phyloP scores from a whole-genome alignment of 495 filamentous ascomycete species.

The Neurospora sp. region DNA sequence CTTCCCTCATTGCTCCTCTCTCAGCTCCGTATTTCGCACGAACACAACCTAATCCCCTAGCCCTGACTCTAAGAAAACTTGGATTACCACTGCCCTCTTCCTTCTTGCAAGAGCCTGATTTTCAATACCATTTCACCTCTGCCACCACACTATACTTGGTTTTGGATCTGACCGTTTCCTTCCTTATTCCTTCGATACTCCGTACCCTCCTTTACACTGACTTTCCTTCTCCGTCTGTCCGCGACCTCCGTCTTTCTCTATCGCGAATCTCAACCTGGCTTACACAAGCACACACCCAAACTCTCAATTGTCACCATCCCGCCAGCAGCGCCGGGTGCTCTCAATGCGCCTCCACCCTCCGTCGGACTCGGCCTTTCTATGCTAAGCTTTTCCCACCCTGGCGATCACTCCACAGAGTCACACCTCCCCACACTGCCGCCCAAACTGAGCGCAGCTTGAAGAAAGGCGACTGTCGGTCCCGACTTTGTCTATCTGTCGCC shows the following conservation, averaged over 20 bases:
- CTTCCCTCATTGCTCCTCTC: neutral
- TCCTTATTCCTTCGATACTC: neutral
- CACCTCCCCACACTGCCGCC: neutral
- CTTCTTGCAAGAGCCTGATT: neutral
- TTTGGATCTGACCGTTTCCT: neutral
- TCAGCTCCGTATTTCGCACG: neutral
- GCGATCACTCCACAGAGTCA: slow-evolving; percentile 8
- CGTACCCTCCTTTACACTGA: neutral
- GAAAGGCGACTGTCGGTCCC: neutral
- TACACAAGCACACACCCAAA: neutral
- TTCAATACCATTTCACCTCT: neutral
- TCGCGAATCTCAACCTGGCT: neutral
- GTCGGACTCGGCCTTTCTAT: slow-evolving; percentile 2
- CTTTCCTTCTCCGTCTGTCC: neutral
- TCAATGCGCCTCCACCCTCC: neutral
- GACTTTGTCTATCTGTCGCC: neutral
- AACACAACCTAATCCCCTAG: neutral
- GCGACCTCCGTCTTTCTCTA: neutral
- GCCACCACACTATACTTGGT: neutral
- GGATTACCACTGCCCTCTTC: neutral
- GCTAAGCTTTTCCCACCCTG: slow-evolving; percentile 13
- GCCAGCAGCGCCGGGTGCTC: neutral
- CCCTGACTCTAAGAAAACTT: neutral
- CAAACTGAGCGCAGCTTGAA: neutral
- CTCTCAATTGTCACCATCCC: neutral